phyloP scores from a whole-genome alignment of 2,329 filamentous ascomycete species.

The Colletotrichum acutatum region DNA sequence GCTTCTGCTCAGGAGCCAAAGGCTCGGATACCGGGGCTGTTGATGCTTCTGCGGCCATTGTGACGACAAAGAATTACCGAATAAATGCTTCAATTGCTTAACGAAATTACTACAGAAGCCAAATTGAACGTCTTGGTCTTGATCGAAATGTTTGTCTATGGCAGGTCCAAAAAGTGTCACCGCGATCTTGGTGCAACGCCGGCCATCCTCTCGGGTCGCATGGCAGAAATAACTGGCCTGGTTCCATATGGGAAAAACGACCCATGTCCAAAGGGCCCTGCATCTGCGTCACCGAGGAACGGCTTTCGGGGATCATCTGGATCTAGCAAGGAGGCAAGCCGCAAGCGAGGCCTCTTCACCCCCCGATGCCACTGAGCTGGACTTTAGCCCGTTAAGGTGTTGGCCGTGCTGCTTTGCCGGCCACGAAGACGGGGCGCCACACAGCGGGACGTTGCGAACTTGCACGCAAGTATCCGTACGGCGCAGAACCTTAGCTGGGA shows the following conservation, averaged over 20 bases:
- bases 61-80: background rate
- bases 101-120: background rate
- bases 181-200: conserved; percentile 3
- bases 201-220: conserved; percentile 10
- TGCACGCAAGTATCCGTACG: background rate
- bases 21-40: conserved; percentile 41
- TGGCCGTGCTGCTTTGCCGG: background rate
- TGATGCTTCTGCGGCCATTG: conserved; percentile 44
- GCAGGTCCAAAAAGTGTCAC: background rate
- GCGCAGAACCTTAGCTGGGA: background rate
- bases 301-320: conserved; percentile 27
- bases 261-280: conserved; percentile 14
- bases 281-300: conserved; percentile 34
- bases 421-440: conserved; percentile 4
- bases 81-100: background rate
- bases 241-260: background rate
- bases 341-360: conserved; percentile 24
- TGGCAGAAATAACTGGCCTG: conserved; percentile 27
- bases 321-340: conserved; percentile 30
- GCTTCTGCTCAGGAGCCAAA: conserved; percentile 48
- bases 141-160: conserved; percentile 14
- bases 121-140: conserved; percentile 4
- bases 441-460: conserved; percentile 22
- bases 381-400: background rate
- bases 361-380: conserved; percentile 10